These are phyloP conservation scores for Plenodomus tracheiphilus DNA, from an alignment of 2,329 filamentous ascomycete genomes.

Conservation along the genomic window DNA sequence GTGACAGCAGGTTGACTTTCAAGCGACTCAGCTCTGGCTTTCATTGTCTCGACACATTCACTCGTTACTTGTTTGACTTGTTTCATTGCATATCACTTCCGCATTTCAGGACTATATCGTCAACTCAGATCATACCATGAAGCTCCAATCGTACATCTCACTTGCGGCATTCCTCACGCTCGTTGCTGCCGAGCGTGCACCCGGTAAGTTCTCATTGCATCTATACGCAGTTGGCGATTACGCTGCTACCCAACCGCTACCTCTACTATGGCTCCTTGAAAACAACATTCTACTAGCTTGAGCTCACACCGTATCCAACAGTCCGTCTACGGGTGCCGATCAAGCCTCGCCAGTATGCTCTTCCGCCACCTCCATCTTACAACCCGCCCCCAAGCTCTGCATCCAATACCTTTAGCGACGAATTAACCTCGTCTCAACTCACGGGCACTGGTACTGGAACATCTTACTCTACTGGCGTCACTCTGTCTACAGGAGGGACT, in stretches of 20 bases:
- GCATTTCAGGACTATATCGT: background rate
- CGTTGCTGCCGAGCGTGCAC: slow-evolving; percentile 15
- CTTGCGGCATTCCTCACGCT: slow-evolving; percentile 13
- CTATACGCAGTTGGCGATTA: background rate
- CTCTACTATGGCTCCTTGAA: background rate
- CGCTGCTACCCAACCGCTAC: background rate
- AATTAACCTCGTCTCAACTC: slow-evolving; percentile 2
- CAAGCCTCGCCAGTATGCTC: slow-evolving; percentile 22
- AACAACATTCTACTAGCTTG: background rate
- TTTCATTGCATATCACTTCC: background rate
- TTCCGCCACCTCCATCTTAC: slow-evolving; percentile 17
- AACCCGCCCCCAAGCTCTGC: slow-evolving; percentile 7
- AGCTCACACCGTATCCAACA: background rate
- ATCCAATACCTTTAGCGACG: slow-evolving; percentile 7
- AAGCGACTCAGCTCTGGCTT: background rate
- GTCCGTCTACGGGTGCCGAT: slow-evolving; percentile 19
- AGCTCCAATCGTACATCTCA: slow-evolving; percentile 16
- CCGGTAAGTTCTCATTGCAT: slow-evolving; percentile 15
- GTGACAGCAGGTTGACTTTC: background rate
- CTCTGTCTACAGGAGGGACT: slow-evolving; percentile 7
- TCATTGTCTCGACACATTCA: background rate
- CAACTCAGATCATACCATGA: slow-evolving; percentile 16
- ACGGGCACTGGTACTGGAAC: background rate
- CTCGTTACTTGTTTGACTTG: background rate
- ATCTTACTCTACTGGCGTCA: slow-evolving; percentile 8